A percentile compares a stretch with the other conserved stretches of the same genome.
phyloP scores from a whole-genome alignment of 2,329 filamentous ascomycete genomes.

The Talaromyces sp. region DNA sequence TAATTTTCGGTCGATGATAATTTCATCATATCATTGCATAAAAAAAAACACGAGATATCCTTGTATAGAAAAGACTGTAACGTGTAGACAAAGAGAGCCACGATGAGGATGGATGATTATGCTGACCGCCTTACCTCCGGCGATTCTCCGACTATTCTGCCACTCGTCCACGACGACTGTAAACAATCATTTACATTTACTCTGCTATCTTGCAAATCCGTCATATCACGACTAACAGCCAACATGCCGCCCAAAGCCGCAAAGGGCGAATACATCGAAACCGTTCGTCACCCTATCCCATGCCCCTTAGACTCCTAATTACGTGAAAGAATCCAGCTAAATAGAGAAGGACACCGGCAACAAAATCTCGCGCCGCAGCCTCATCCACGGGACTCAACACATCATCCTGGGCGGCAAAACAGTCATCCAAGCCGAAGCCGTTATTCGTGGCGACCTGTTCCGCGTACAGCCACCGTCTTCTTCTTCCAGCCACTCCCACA shows the following conservation, averaged over 20 bases:
- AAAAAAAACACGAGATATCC: no score
- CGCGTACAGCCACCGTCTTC: constrained; percentile 45
- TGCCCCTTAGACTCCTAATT: not conserved
- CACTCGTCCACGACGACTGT: not conserved
- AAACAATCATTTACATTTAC: not conserved
- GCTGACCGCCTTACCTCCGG: constrained; percentile 6
- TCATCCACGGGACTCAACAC: constrained; percentile 92
- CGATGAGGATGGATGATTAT: no score
- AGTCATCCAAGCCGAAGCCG: constrained; percentile 91
- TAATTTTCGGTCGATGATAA: not conserved
- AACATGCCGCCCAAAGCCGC: constrained; percentile 70
- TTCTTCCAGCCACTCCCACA: not conserved
- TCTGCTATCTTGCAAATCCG: not conserved
- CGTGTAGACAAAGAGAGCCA: no score
- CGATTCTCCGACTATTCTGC: constrained; percentile 10
- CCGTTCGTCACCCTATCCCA: constrained; percentile 54
- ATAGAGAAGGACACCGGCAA: constrained; percentile 83
- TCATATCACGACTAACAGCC: not conserved
- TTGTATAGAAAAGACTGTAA: no score
- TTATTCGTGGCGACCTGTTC: constrained; percentile 85
- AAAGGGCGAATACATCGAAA: constrained; percentile 96
- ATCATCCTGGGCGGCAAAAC: constrained; percentile 97
- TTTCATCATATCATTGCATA: no score
- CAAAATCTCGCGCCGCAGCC: constrained; percentile 90
- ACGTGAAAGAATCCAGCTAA: not conserved